phyloP scores from a whole-genome alignment of 2,329 filamentous ascomycete species.

The Ilyonectria robusta region DNA sequence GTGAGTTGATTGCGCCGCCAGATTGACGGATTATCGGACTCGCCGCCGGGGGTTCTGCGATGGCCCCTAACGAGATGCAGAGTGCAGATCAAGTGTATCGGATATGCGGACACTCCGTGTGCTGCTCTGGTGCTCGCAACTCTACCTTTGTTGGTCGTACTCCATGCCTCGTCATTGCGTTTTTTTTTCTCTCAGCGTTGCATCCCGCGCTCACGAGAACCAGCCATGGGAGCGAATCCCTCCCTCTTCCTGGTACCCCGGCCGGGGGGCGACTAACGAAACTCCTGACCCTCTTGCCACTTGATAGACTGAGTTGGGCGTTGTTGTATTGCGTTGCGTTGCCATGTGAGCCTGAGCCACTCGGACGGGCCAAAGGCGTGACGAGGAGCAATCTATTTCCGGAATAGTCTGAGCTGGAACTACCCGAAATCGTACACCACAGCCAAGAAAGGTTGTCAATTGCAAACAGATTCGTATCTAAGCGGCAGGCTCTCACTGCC shows the following conservation, averaged over 20 bases:
- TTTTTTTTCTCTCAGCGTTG: slow-evolving; percentile 2
- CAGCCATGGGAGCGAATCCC: not conserved
- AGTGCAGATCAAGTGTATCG: slow-evolving; percentile 17
- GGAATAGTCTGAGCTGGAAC: not conserved
- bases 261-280: not conserved
- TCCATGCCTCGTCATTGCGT: slow-evolving; percentile 1
- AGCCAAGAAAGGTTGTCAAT: too few species aligned
- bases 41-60: slow-evolving; percentile 5
- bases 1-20: slow-evolving; percentile 14
- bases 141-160: not conserved
- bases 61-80: not conserved
- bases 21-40: slow-evolving; percentile 9
- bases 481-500: too few species aligned
- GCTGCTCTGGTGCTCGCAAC: not conserved
- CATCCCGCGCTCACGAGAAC: slow-evolving; percentile 6
- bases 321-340: not conserved
- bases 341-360: not conserved
- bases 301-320: slow-evolving; percentile 4
- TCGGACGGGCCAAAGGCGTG: not conserved
- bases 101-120: slow-evolving; percentile 4
- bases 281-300: slow-evolving; percentile 7
- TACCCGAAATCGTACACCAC: not conserved
- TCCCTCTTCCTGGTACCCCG: not conserved
- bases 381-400: slow-evolving; percentile 7
- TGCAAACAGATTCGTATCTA: too few species aligned